phyloP scores from a whole-genome alignment of 2,329 filamentous ascomycete species.

The Trichoderma brevicompactum region DNA sequence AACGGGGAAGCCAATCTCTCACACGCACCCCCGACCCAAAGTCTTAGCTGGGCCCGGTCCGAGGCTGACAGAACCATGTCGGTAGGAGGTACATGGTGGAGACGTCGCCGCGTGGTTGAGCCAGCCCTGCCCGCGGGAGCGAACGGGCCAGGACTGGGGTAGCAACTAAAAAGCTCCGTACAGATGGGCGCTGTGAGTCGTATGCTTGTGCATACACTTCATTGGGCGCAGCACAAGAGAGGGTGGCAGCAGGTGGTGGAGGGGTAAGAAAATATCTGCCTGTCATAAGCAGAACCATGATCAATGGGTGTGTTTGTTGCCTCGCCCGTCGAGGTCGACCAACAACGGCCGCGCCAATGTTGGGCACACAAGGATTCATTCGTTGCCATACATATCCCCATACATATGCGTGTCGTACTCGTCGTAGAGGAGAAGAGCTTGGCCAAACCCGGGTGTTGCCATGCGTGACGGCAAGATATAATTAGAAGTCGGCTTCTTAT shows the following conservation, averaged over 20 bases:
- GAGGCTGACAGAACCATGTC: slow-evolving; percentile 30
- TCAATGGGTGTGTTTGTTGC: slow-evolving; percentile 17
- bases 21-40: slow-evolving; percentile 4
- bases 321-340: slow-evolving; percentile 4
- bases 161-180: slow-evolving; percentile 27
- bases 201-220: slow-evolving; percentile 5
- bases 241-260: slow-evolving; percentile 13
- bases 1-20: slow-evolving; percentile 25
- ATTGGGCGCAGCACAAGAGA: slow-evolving; percentile 25
- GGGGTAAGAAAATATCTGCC: slow-evolving; percentile 20
- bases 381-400: slow-evolving; percentile 5
- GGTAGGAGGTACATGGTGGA: slow-evolving; percentile 22
- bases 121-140: slow-evolving; percentile 30
- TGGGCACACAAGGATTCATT: slow-evolving; percentile 27
- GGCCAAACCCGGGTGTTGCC: slow-evolving; percentile 1
- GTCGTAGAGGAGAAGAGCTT: slow-evolving; percentile 12
- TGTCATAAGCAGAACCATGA: slow-evolving; percentile 24
- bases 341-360: slow-evolving; percentile 21
- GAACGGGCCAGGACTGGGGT: slow-evolving; percentile 29
- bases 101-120: slow-evolving; percentile 30
- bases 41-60: slow-evolving; percentile 10
- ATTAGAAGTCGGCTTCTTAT: slow-evolving; percentile 23
- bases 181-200: slow-evolving; percentile 26
- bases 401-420: slow-evolving; percentile 13
- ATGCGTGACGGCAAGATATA: slow-evolving; percentile 19